These are phyloP conservation scores for Cystoisospora suis DNA, from an alignment of 169 alveolate species.

Conservation along the genomic window DNA sequence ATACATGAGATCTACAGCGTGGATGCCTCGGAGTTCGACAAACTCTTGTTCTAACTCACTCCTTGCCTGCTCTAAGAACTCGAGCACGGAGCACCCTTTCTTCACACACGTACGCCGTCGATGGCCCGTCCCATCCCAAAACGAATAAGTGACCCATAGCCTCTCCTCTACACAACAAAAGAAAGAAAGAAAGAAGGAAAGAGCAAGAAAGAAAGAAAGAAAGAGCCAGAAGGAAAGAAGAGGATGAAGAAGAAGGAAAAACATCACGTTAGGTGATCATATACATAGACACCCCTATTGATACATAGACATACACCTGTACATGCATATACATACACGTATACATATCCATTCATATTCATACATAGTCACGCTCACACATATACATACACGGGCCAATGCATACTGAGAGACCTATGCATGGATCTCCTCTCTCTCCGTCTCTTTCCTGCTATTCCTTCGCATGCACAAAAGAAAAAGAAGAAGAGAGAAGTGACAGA, in stretches of 20 bases:
- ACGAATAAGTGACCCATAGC: conserved; percentile 71
- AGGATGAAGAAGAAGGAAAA: not conserved
- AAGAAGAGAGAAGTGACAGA: too few relatives aligned
- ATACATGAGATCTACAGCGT: conserved; percentile 70
- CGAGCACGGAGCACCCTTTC: conserved; percentile 66
- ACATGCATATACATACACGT: not conserved
- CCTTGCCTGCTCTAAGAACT: conserved; percentile 69
- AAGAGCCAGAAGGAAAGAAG: not conserved
- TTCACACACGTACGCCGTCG: conserved; percentile 65
- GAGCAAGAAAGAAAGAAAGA: not conserved
- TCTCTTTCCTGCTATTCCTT: too few relatives aligned
- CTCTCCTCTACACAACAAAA: conserved; percentile 47
- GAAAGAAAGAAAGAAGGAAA: not conserved
- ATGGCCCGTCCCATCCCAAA: conserved; percentile 79
- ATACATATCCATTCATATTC: too few relatives aligned
- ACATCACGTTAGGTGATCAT: not conserved
- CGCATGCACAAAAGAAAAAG: too few relatives aligned
- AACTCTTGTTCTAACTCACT: conserved; percentile 68
- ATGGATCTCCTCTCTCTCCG: too few relatives aligned
- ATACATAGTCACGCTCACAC: too few relatives aligned
- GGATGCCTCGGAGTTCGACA: conserved; percentile 55
- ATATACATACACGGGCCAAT: too few relatives aligned
- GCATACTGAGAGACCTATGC: too few relatives aligned
- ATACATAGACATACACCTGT: not conserved
- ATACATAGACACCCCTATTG: not conserved